Conservation (phyloP, 257 asterid genomes). For the Nicotiana otophora region DNA sequence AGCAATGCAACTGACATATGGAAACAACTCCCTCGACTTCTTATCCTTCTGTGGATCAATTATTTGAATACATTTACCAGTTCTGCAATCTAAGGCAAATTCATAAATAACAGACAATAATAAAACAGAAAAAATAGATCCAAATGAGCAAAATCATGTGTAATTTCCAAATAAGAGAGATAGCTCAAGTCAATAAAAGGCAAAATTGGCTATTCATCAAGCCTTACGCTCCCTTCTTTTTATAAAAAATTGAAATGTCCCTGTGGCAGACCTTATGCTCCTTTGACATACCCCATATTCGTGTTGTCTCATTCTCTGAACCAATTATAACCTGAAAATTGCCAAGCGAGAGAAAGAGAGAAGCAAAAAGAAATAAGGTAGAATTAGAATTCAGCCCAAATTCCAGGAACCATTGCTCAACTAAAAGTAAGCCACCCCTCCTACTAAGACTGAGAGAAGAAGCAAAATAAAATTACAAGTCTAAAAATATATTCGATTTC, state of each 20-base stretch:
- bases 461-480: neutral
- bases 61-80: no score
- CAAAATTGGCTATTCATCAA: neutral
- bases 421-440: neutral
- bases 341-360: neutral
- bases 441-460: neutral
- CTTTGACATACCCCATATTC: slow-evolving; percentile 75
- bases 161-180: neutral
- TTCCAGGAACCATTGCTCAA: neutral
- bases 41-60: no score
- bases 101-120: no score
- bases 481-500: neutral
- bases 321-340: slow-evolving; percentile 82
- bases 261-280: neutral
- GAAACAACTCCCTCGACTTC: no score
- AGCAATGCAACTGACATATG: no score
- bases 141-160: no score
- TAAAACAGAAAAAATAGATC: no score
- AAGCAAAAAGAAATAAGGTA: neutral
- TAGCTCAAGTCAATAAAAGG: neutral
- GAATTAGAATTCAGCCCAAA: neutral
- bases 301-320: slow-evolving; percentile 93
- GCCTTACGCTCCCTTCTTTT: neutral
- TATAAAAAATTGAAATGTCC: neutral
- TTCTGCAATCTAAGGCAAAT: no score